These are phyloP conservation scores for Eleusine indica DNA, from an alignment of 176 grass and related monocot genomes.

Conservation along the genomic window DNA sequence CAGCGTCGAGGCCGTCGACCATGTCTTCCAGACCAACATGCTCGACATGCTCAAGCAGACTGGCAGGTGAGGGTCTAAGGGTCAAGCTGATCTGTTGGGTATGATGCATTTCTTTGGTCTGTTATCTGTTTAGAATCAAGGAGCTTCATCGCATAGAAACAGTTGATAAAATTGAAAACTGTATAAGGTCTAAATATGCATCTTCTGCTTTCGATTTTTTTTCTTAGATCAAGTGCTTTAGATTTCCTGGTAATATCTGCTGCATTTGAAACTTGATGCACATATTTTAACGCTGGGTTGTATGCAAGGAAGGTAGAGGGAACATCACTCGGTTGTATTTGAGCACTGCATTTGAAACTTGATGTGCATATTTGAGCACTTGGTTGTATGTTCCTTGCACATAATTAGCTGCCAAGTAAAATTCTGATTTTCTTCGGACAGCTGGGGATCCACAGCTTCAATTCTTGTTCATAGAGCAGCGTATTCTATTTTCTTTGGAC, in stretches of 20 bases:
- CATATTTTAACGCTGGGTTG: background rate
- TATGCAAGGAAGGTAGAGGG: background rate
- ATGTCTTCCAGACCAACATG: constrained; percentile 99
- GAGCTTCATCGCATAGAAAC: background rate
- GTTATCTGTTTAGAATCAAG: background rate
- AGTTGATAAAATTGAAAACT: background rate
- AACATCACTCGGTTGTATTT: too few species aligned
- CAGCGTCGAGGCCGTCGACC: constrained; percentile 95
- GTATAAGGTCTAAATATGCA: background rate
- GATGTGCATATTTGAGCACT: background rate
- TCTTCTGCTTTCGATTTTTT: background rate
- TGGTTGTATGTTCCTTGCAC: too few species aligned
- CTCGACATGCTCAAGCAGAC: constrained; percentile 99
- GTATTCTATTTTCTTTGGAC: background rate
- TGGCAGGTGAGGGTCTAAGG: constrained; percentile 53
- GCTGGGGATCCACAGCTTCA: background rate
- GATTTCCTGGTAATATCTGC: background rate
- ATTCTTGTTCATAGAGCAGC: background rate
- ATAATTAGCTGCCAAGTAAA: background rate
- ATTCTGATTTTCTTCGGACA: background rate
- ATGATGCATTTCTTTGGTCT: background rate
- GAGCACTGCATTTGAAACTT: background rate
- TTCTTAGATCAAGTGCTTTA: background rate
- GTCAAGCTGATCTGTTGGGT: background rate
- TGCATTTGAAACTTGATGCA: background rate